phyloP scores from a whole-genome alignment of 2,329 filamentous ascomycete genomes.

The Didymella lethalis region DNA sequence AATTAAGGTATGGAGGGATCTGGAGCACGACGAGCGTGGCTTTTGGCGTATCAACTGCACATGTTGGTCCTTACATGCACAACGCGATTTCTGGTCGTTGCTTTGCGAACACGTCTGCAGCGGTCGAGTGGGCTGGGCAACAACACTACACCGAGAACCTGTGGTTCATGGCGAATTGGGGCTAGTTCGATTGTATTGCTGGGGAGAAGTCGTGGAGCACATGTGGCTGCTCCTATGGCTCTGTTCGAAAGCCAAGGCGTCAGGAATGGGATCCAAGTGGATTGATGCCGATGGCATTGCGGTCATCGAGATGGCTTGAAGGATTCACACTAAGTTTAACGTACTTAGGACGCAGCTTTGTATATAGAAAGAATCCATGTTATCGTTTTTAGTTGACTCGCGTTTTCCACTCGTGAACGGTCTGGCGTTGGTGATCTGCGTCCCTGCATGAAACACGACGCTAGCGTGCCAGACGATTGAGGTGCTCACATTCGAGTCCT shows the following conservation, averaged over 20 bases:
- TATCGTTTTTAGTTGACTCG: not conserved
- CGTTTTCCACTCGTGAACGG: not conserved
- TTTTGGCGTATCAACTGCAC: conserved; percentile 74
- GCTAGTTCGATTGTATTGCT: conserved; percentile 74
- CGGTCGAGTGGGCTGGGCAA: conserved; percentile 71
- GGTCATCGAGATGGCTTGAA: conserved; percentile 60
- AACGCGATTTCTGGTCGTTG: conserved; percentile 67
- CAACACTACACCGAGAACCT: conserved; percentile 60
- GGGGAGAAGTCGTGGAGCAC: conserved; percentile 76
- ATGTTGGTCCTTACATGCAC: conserved; percentile 60
- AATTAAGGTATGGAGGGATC: conserved; percentile 53
- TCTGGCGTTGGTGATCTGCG: conserved; percentile 10
- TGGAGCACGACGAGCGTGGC: conserved; percentile 73
- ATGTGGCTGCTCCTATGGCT: conserved; percentile 78
- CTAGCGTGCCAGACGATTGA: conserved; percentile 18
- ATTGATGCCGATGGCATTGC: conserved; percentile 67
- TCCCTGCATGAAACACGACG: conserved; percentile 26
- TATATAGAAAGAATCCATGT: not conserved
- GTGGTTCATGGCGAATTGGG: conserved; percentile 37
- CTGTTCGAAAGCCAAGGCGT: conserved; percentile 70
- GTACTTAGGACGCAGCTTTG: not conserved
- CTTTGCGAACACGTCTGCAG: conserved; percentile 66
- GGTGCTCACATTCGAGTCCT: conserved; percentile 21
- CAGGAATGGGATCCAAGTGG: conserved; percentile 69
- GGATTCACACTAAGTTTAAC: not conserved